Evolutionary conservation across 495 filamentous ascomycete genomes (phyloP).

Genomic region (Penicillium herquei): DNA sequence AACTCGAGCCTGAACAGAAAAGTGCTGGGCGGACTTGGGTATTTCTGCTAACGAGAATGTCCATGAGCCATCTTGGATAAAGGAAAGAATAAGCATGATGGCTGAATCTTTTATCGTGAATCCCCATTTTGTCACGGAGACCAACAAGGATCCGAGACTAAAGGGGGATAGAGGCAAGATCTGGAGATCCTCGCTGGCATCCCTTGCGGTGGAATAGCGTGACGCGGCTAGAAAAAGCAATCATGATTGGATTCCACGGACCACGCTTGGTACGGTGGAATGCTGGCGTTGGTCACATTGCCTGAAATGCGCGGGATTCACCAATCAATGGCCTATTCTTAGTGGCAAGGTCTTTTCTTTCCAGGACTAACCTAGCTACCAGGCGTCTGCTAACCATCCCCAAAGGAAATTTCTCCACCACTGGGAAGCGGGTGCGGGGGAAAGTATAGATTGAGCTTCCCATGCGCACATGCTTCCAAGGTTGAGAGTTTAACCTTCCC

Average conservation of each 20-base stretch:
- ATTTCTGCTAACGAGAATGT: no score
- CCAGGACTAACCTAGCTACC: not conserved
- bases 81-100: not conserved
- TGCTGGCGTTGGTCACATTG: conserved; percentile 15
- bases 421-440: conserved; percentile 12
- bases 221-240: conserved; percentile 3
- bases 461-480: not conserved
- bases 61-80: not conserved
- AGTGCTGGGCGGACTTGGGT: no score
- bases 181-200: not conserved
- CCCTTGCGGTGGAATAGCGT: not conserved
- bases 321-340: not conserved
- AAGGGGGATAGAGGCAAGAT: conserved; percentile 9
- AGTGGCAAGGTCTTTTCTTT: not conserved
- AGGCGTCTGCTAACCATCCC: not conserved
- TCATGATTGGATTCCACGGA: conserved; percentile 10
- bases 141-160: conserved; percentile 6
- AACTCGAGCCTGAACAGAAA: no score
- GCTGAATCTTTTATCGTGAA: not conserved
- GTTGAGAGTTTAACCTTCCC: not conserved
- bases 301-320: not conserved
- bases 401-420: conserved; percentile 19
- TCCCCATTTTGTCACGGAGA: conserved; percentile 23
- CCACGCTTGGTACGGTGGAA: not conserved
- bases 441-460: conserved; percentile 1